Percentiles rank a stretch among this genome's conserved stretches.
Conservation (phyloP, 192 early-diverging fungal genomes). For the Backusella macrospora region DNA sequence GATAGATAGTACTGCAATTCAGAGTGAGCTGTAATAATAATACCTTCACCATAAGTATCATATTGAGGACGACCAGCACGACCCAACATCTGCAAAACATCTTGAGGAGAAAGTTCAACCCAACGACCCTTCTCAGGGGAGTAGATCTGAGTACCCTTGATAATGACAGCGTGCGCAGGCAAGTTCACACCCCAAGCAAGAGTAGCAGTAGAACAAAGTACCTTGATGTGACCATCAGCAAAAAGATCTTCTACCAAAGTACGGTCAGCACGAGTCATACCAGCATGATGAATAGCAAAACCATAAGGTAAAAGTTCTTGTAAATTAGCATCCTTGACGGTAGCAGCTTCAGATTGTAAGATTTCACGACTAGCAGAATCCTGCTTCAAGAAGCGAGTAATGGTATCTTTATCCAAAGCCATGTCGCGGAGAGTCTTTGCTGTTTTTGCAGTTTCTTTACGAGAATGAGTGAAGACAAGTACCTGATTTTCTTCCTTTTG, state of each 20-base stretch:
- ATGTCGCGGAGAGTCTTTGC: slow-evolving; percentile 88
- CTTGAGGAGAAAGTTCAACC: slow-evolving; percentile 94
- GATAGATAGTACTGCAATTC: slow-evolving; percentile 97
- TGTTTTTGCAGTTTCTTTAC: slow-evolving; percentile 97
- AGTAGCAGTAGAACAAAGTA: slow-evolving; percentile 95
- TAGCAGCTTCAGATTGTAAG: slow-evolving; percentile 76
- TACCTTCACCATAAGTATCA: slow-evolving; percentile 94
- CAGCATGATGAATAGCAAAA: slow-evolving; percentile 96
- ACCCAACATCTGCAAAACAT: slow-evolving; percentile 98
- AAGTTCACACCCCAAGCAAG: slow-evolving; percentile 99
- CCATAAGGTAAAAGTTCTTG: slow-evolving; percentile 93
- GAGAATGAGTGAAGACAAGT: slow-evolving; percentile 95
- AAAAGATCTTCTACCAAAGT: slow-evolving; percentile 94
- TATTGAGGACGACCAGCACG: slow-evolving; percentile 96
- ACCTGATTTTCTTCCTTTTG: slow-evolving; percentile 81
- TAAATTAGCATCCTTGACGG: slow-evolving; percentile 82
- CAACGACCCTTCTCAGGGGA: slow-evolving; percentile 93
- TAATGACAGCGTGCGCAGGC: slow-evolving; percentile 97
- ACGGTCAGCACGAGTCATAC: slow-evolving; percentile 90
- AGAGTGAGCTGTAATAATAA: slow-evolving; percentile 91
- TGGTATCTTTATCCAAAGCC: slow-evolving; percentile 87
- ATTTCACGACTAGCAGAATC: slow-evolving; percentile 87
- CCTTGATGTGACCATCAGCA: slow-evolving; percentile 86
- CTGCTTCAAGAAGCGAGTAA: slow-evolving; percentile 78
- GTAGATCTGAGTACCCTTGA: slow-evolving; percentile 98